Conservation (phyloP, 768 basidiomycete species). For the Strobilomyces dryophilus region DNA sequence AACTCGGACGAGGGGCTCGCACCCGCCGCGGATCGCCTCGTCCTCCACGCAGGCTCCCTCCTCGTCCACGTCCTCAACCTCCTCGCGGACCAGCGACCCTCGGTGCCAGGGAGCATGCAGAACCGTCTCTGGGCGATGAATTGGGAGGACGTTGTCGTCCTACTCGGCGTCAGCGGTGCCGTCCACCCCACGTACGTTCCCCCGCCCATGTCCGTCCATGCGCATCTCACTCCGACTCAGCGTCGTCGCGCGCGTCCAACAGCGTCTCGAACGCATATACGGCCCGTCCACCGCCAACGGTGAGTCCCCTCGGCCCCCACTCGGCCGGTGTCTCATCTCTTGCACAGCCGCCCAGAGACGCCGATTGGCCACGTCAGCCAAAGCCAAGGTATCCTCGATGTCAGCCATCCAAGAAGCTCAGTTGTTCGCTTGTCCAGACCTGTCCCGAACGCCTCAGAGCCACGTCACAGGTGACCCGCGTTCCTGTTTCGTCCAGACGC, state of each 20-base stretch:
- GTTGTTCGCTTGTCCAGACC: slow-evolving; percentile 10
- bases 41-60: slow-evolving; percentile 39
- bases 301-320: not conserved
- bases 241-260: slow-evolving; percentile 22
- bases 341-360: slow-evolving; percentile 16
- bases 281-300: slow-evolving; percentile 19
- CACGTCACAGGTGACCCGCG: not conserved
- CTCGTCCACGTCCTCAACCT: slow-evolving; percentile 51
- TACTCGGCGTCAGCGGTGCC: slow-evolving; percentile 41
- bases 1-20: slow-evolving; percentile 26
- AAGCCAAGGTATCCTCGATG: slow-evolving; percentile 4
- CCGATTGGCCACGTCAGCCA: slow-evolving; percentile 15
- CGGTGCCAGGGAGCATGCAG: slow-evolving; percentile 56
- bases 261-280: slow-evolving; percentile 31
- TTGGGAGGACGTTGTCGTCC: slow-evolving; percentile 62
- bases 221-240: slow-evolving; percentile 2
- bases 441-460: slow-evolving; percentile 15
- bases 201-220: too few species aligned
- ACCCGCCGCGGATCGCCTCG: slow-evolving; percentile 34
- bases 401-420: slow-evolving; percentile 11
- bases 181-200: slow-evolving; percentile 27
- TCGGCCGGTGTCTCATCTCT: not conserved
- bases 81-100: slow-evolving; percentile 53
- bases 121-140: slow-evolving; percentile 57
- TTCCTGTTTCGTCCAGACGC: not conserved